A percentile compares a stretch with the other conserved stretches of the same genome.
phyloP scores from a whole-genome alignment of 148 eudicot genomes.

The Polygonum aviculare region DNA sequence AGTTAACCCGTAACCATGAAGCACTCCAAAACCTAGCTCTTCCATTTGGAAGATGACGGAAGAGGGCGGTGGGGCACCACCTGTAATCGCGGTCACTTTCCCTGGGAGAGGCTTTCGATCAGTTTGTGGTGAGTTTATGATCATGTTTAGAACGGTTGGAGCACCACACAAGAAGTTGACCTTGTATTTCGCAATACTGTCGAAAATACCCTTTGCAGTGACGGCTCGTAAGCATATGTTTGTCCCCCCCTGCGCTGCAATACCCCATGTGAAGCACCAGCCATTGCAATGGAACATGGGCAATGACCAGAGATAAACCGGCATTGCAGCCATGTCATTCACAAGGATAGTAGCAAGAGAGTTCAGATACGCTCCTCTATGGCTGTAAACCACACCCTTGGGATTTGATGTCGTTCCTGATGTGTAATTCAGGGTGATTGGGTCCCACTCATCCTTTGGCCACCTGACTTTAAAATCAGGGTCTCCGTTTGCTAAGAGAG shows the following conservation, averaged over 20 bases:
- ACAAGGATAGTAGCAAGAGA: constrained; percentile 39
- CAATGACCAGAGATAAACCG: constrained; percentile 57
- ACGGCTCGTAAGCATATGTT: constrained; percentile 51
- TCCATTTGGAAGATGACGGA: constrained; percentile 49
- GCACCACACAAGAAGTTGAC: constrained; percentile 71
- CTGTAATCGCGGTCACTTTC: constrained; percentile 46
- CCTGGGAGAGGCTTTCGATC: constrained; percentile 34
- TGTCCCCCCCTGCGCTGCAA: constrained; percentile 68
- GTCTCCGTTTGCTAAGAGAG: constrained; percentile 32
- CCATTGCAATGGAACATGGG: constrained; percentile 90
- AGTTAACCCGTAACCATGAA: constrained; percentile 59
- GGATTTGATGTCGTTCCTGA: constrained; percentile 81
- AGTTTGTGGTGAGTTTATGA: constrained; percentile 28
- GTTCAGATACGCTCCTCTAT: constrained; percentile 68
- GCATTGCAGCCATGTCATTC: constrained; percentile 43
- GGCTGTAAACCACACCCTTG: constrained; percentile 66
- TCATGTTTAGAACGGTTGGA: constrained; percentile 59
- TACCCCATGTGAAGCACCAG: constrained; percentile 69
- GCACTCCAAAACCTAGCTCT: constrained; percentile 42
- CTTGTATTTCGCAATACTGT: constrained; percentile 23
- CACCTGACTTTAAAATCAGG: constrained; percentile 31
- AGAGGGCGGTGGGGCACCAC: constrained; percentile 64
- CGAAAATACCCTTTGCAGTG: constrained; percentile 37
- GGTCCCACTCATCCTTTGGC: constrained; percentile 58
- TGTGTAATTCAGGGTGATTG: constrained; percentile 57